Percentiles rank a stretch among this genome's conserved stretches.
These are phyloP conservation scores for Closterium sp. DNA, from an alignment of 139 green algal genomes.

Conservation along the genomic window DNA sequence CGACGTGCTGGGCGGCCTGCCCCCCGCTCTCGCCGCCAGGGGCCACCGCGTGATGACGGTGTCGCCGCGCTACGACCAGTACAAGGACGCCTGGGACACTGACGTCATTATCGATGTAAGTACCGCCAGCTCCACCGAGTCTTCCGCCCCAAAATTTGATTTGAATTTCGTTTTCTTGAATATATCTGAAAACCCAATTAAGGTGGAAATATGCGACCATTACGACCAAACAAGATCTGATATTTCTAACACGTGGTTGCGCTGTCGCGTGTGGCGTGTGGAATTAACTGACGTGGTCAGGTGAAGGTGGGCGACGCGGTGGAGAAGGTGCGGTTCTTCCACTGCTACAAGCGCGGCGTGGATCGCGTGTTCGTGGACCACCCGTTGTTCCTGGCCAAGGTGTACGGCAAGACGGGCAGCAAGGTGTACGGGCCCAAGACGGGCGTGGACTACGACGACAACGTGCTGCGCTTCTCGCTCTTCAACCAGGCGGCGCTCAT, in stretches of 20 bases:
- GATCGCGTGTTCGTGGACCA: conserved; percentile 97
- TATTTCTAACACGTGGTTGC: neutral
- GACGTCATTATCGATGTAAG: conserved; percentile 44
- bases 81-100: conserved; percentile 95
- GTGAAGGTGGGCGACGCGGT: conserved; percentile 44
- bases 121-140: neutral
- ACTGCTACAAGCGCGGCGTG: conserved; percentile 92
- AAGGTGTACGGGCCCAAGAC: conserved; percentile 93
- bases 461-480: conserved; percentile 90
- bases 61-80: conserved; percentile 93
- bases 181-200: no score
- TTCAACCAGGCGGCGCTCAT: conserved; percentile 69
- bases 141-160: neutral
- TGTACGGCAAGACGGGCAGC: conserved; percentile 76
- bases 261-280: neutral
- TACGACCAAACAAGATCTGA: neutral
- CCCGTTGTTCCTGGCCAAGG: conserved; percentile 90
- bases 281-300: conserved; percentile 1
- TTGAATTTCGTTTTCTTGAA: neutral
- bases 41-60: conserved; percentile 95
- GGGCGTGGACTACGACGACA: conserved; percentile 94
- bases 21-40: conserved; percentile 75
- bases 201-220: no score
- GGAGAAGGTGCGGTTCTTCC: conserved; percentile 90
- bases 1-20: conserved; percentile 76